Evolutionary conservation across 164 flowering plant genomes (phyloP).

Genomic region (Amborella trichopoda): DNA sequence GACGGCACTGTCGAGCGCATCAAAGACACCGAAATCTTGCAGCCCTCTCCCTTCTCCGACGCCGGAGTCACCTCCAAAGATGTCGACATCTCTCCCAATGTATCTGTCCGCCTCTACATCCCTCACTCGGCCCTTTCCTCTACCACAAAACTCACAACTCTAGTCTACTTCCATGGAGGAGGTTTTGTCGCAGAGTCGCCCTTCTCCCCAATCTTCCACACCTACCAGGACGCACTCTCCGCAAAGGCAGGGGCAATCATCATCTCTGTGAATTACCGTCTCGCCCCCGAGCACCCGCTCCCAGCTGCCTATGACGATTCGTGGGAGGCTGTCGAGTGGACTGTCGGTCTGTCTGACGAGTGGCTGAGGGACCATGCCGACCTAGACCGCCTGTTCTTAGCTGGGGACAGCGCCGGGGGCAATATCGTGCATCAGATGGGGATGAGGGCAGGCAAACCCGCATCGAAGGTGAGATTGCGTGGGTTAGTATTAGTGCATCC

Average conservation of each 20-base stretch:
- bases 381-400: conserved; percentile 2
- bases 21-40: conserved; percentile 8
- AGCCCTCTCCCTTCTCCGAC: conserved; percentile 17
- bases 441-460: background rate
- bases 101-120: conserved; percentile 31
- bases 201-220: conserved; percentile 7
- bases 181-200: conserved; percentile 2
- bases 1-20: conserved; percentile 30
- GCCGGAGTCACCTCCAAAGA: conserved; percentile 41
- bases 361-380: conserved; percentile 9
- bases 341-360: conserved; percentile 4
- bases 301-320: conserved; percentile 13
- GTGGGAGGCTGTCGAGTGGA: conserved; percentile 14
- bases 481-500: too few species aligned
- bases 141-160: conserved; percentile 7
- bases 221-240: conserved; percentile 5
- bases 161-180: conserved; percentile 13
- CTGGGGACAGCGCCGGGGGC: conserved; percentile 27
- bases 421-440: conserved; percentile 32
- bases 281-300: conserved; percentile 10
- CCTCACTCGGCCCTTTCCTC: conserved; percentile 10
- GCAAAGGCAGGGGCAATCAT: conserved; percentile 7
- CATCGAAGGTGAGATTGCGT: too few species aligned
- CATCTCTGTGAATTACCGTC: conserved; percentile 9
- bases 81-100: conserved; percentile 10